These are phyloP conservation scores for Tuber aestivum DNA, from an alignment of 495 filamentous ascomycete genomes.

Conservation along the genomic window DNA sequence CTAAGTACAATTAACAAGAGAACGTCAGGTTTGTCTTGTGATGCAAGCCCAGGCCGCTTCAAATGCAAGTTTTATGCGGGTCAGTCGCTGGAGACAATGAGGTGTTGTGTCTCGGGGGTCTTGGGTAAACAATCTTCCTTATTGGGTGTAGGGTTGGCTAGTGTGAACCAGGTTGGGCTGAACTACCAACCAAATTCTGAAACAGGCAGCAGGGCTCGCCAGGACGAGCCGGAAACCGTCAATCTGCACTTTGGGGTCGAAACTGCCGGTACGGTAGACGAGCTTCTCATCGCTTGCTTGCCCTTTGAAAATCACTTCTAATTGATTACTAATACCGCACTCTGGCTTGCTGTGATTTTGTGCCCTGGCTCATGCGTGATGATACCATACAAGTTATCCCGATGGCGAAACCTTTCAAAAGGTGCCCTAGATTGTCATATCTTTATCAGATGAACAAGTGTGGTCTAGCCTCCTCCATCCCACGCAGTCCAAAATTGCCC, in stretches of 20 bases:
- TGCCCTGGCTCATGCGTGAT: no score
- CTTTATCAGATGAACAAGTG: background rate
- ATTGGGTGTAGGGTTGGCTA: slow-evolving; percentile 7
- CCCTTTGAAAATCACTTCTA: background rate
- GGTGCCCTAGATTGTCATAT: background rate
- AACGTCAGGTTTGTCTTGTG: background rate
- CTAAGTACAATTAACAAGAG: background rate
- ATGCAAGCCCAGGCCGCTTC: background rate
- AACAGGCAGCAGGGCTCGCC: background rate
- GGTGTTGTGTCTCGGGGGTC: slow-evolving; percentile 27
- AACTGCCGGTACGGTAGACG: no score
- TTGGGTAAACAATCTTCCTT: slow-evolving; percentile 37
- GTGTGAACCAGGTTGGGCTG: background rate
- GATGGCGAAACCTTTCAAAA: background rate
- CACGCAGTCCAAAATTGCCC: slow-evolving; percentile 31
- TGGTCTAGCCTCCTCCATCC: slow-evolving; percentile 8
- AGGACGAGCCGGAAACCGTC: background rate
- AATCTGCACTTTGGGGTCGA: no score
- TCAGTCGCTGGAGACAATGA: slow-evolving; percentile 21
- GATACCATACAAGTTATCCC: no score
- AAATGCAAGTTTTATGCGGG: slow-evolving; percentile 19
- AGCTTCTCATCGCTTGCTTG: background rate
- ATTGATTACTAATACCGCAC: background rate
- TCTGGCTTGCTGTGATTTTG: background rate
- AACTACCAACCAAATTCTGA: background rate